Conservation (phyloP, 1,284 basidiomycete genomes). For the Schizopora paradoxa region DNA sequence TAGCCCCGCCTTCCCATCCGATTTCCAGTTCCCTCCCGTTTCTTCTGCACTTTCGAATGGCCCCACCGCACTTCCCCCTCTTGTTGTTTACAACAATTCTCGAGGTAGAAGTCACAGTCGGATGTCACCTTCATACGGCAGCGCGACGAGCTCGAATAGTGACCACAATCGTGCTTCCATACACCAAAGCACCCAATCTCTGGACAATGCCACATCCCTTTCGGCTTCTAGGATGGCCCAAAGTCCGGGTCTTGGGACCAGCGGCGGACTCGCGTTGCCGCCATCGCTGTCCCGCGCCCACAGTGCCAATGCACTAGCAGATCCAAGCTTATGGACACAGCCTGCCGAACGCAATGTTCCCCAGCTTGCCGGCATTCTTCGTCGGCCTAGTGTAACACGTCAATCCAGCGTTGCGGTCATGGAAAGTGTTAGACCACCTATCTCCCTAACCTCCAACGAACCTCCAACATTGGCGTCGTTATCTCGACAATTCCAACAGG, state of each 20-base stretch:
- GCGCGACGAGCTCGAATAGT: slow-evolving; percentile 7
- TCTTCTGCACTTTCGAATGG: slow-evolving; percentile 10
- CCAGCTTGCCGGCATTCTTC: slow-evolving; percentile 1
- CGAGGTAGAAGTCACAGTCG: not conserved
- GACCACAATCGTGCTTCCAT: slow-evolving; percentile 8
- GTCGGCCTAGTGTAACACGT: slow-evolving; percentile 37
- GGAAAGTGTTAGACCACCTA: slow-evolving; percentile 37
- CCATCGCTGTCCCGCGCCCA: slow-evolving; percentile 18
- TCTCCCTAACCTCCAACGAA: too few species aligned
- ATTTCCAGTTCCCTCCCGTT: slow-evolving; percentile 18
- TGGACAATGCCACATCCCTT: slow-evolving; percentile 8
- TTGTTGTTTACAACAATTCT: not conserved
- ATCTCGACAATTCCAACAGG: slow-evolving; percentile 34
- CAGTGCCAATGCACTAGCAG: slow-evolving; percentile 16
- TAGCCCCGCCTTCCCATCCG: slow-evolving; percentile 12
- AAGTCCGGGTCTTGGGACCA: not conserved
- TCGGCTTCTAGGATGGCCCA: slow-evolving; percentile 2
- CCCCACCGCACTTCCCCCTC: slow-evolving; percentile 8
- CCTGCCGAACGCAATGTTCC: slow-evolving; percentile 35
- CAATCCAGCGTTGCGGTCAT: slow-evolving; percentile 43
- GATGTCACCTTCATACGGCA: slow-evolving; percentile 10
- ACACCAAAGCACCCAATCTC: slow-evolving; percentile 18
- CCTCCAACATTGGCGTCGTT: slow-evolving; percentile 33
- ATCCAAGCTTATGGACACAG: slow-evolving; percentile 26
- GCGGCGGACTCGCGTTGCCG: slow-evolving; percentile 9